phyloP scores from a whole-genome alignment of 805 yeast species.

The Starmerella bacillaris region DNA sequence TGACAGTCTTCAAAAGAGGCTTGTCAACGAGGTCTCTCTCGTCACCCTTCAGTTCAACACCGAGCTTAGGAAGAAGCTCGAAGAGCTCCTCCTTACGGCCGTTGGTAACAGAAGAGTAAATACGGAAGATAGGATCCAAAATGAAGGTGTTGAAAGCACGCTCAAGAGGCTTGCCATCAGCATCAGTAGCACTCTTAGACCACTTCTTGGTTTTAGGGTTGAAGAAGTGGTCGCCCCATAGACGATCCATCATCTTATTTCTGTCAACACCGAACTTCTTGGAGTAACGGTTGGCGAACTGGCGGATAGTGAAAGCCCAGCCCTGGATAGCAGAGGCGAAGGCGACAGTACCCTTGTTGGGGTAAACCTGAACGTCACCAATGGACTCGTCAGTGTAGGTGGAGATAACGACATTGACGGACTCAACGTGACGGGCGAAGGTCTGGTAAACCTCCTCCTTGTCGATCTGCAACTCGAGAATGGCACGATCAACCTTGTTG shows the following conservation, averaged over 20 bases:
- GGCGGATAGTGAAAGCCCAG: conserved; percentile 99
- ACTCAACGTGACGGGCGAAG: conserved; percentile 96
- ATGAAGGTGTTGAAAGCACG: conserved; percentile 99
- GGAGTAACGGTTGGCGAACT: conserved; percentile 93
- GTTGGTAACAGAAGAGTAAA: conserved; percentile 95
- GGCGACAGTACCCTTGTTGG: conserved; percentile 97
- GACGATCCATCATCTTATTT: conserved; percentile 93
- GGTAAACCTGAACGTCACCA: conserved; percentile 98
- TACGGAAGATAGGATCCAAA: conserved; percentile 96
- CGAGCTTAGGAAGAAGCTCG: conserved; percentile 79
- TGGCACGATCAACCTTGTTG: conserved; percentile 99
- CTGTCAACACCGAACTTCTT: conserved; percentile 99
- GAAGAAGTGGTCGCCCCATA: conserved; percentile 99
- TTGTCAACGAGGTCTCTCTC: conserved; percentile 98
- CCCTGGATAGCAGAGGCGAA: conserved; percentile 99
- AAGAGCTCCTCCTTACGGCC: conserved; percentile 96
- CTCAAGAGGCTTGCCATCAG: conserved; percentile 87
- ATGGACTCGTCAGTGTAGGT: conserved; percentile 78
- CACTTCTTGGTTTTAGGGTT: conserved; percentile 99
- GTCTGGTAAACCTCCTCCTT: conserved; percentile 98
- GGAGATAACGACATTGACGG: conserved; percentile 94
- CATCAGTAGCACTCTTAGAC: conserved; percentile 89
- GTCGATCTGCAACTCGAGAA: conserved; percentile 94
- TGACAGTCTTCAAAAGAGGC: conserved; percentile 92
- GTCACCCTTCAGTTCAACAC: conserved; percentile 80